Percentiles rank a stretch among this genome's conserved stretches.
phyloP scores from a whole-genome alignment of 1,284 basidiomycete species.

The Pyrrhoderma lamaoense region DNA sequence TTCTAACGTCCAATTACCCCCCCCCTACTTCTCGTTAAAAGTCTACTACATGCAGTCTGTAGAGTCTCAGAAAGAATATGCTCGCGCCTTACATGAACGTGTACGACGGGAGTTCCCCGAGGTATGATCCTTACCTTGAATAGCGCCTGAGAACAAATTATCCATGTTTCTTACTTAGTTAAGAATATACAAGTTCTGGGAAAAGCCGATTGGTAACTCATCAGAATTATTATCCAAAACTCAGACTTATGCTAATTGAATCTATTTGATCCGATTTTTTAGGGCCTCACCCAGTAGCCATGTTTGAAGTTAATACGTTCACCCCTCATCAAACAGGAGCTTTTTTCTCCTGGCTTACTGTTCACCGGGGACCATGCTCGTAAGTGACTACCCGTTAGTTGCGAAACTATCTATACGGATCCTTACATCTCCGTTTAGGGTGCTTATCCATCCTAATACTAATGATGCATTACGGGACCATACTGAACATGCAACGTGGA shows the following conservation, averaged over 20 bases:
- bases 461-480: slow-evolving; percentile 52
- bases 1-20: not conserved
- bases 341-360: slow-evolving; percentile 56
- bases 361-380: slow-evolving; percentile 62
- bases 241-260: not conserved
- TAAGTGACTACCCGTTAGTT: slow-evolving; percentile 29
- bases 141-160: not conserved
- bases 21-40: no score
- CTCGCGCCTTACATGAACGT: slow-evolving; percentile 55
- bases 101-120: slow-evolving; percentile 66
- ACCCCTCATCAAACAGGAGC: slow-evolving; percentile 58
- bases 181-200: slow-evolving; percentile 58
- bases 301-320: slow-evolving; percentile 68
- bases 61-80: slow-evolving; percentile 41
- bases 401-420: not conserved
- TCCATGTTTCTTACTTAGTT: slow-evolving; percentile 33
- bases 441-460: slow-evolving; percentile 71
- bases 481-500: slow-evolving; percentile 60
- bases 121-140: slow-evolving; percentile 27
- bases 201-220: slow-evolving; percentile 58
- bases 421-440: slow-evolving; percentile 32
- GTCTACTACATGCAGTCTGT: slow-evolving; percentile 40
- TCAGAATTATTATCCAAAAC: slow-evolving; percentile 22
- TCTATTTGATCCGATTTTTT: no score
- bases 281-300: slow-evolving; percentile 57